Percentiles rank a stretch among this genome's conserved stretches.
Conservation (phyloP, 768 basidiomycete genomes). For the Gautieria morchelliformis region DNA sequence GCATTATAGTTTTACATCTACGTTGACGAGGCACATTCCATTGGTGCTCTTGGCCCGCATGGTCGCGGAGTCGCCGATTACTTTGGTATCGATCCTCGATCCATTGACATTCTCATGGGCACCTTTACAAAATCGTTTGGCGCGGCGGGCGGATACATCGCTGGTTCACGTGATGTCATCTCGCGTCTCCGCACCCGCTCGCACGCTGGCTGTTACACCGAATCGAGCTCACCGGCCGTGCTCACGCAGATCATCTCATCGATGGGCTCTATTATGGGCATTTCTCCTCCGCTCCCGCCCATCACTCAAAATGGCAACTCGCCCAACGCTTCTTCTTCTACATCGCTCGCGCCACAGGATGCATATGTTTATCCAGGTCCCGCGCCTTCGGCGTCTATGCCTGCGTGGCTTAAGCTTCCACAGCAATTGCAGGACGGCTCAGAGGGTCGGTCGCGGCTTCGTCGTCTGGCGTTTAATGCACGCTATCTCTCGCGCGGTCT, state of each 20-base stretch:
- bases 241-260: slow-evolving; percentile 84
- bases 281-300: slow-evolving; percentile 30
- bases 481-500: slow-evolving; percentile 84
- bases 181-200: slow-evolving; percentile 73
- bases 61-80: slow-evolving; percentile 96
- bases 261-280: slow-evolving; percentile 96
- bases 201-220: slow-evolving; percentile 78
- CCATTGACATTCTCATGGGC: slow-evolving; percentile 93
- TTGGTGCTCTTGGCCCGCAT: slow-evolving; percentile 89
- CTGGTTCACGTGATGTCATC: slow-evolving; percentile 73
- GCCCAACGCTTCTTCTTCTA: slow-evolving; percentile 2
- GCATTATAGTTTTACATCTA: slow-evolving; percentile 79
- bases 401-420: slow-evolving; percentile 72
- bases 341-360: slow-evolving; percentile 30
- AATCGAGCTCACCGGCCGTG: slow-evolving; percentile 85
- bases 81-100: slow-evolving; percentile 72
- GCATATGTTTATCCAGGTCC: slow-evolving; percentile 53
- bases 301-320: slow-evolving; percentile 19
- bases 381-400: slow-evolving; percentile 53
- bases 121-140: slow-evolving; percentile 96
- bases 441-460: slow-evolving; percentile 76
- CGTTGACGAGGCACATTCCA: slow-evolving; percentile 95
- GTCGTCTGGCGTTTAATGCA: slow-evolving; percentile 89
- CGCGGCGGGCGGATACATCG: slow-evolving; percentile 90
- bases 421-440: slow-evolving; percentile 64